Evolutionary conservation across 495 filamentous ascomycete genomes (phyloP).

Genomic region (Clavariopsis aquatica): DNA sequence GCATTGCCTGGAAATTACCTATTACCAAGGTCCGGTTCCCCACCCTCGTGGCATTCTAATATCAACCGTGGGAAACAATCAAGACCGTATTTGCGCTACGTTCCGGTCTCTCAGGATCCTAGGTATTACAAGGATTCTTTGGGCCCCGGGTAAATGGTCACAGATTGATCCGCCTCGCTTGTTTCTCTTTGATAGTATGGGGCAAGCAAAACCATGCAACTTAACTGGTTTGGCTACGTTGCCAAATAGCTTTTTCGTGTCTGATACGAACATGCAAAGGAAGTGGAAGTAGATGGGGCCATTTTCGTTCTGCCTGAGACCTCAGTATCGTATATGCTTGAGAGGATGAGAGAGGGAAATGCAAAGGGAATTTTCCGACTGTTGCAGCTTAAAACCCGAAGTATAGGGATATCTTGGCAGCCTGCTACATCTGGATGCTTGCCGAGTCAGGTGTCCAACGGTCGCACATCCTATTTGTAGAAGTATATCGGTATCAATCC

Average conservation of each 20-base stretch:
- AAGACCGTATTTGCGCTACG: slow-evolving; percentile 6
- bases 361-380: neutral
- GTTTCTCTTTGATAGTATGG: neutral
- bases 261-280: neutral
- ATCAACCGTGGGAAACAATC: slow-evolving; percentile 18
- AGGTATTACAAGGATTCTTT: slow-evolving; percentile 7
- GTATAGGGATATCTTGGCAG: neutral
- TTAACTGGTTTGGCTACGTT: neutral
- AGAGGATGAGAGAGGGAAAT: neutral
- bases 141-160: slow-evolving; percentile 22
- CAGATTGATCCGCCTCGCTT: slow-evolving; percentile 3
- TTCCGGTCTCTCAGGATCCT: slow-evolving; percentile 14
- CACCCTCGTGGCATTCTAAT: slow-evolving; percentile 30
- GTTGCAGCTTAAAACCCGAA: neutral
- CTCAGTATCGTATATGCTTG: too few relatives aligned
- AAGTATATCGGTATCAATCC: neutral
- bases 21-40: slow-evolving; percentile 27
- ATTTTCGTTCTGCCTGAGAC: too few relatives aligned
- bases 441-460: neutral
- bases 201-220: neutral
- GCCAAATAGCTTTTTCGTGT: slow-evolving; percentile 2
- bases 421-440: neutral
- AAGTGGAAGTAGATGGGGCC: neutral
- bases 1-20: neutral
- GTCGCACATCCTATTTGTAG: neutral